Evolutionary conservation across 768 basidiomycete genomes (phyloP), one percentile per base, ranked within the genome.

Genomic region (Trametes cingulata): DNA sequence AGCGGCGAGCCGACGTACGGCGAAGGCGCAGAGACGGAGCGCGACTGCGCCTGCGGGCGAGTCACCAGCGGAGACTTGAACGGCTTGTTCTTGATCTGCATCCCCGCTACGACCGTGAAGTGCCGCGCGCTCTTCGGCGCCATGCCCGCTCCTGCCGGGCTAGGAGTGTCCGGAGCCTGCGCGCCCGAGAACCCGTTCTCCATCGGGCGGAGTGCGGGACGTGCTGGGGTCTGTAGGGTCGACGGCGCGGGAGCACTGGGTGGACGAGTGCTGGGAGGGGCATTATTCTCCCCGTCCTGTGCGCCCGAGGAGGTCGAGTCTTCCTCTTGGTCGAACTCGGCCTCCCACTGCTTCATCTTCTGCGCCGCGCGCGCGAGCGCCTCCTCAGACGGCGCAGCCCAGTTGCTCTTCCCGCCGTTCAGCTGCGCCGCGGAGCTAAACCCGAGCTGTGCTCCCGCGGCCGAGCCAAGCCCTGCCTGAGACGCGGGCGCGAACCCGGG

Each of bases 31-130:
- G 56, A 58, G 46, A 40, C 35, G 39, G 33, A 14, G 45, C 49
- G 40, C 14, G 55, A 13, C 17, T 50, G 47, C 25, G 8, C 20
- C 13, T 41, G 56, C 4, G 63, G 49, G 27, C 47, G 36, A 25
- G 14, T 37, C 29, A 68, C 20, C 25, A 72, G 29, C 0, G 71
- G 71, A 8, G 71, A 68, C 56, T 68, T 71, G 71, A 72, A 72
- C 2, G 66, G 63, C 50, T 65, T 69, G 41, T 60, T 62, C 61
- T 63, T 66, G 19, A 52, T 63, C 27, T 50, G 48, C 47, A 63
- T 45, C 14, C 58, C 58, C 17, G 61, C 56, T 0, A 46, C 48
- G 43, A 35, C 25, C 1, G 64, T 57, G 36, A 55, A 61, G 10
- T 52, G 60, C 6, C 15, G 42, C 35, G n/a, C 55, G 22, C 17